Conservation (phyloP, 1,139 yeast genomes). For the Pichia sp. region DNA sequence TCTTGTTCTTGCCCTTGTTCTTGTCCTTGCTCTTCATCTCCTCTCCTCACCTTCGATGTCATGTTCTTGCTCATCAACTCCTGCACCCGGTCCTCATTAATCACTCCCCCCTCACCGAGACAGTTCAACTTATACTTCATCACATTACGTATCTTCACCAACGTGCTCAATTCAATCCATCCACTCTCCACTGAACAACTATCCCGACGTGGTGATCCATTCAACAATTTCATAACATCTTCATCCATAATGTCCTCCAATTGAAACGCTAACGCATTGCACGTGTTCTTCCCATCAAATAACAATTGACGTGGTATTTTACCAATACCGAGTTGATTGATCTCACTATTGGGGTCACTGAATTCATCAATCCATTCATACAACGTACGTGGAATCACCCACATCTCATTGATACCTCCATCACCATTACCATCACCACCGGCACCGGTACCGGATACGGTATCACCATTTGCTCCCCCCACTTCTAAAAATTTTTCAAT, state of each 20-base stretch:
- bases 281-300: slow-evolving; percentile 68
- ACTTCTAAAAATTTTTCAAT: slow-evolving; percentile 29
- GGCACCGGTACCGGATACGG: slow-evolving; percentile 13
- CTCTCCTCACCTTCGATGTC: slow-evolving; percentile 18
- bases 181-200: slow-evolving; percentile 53
- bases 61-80: slow-evolving; percentile 30
- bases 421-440: slow-evolving; percentile 21
- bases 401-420: slow-evolving; percentile 3
- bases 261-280: slow-evolving; percentile 67
- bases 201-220: slow-evolving; percentile 32
- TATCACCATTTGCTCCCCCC: slow-evolving; percentile 12
- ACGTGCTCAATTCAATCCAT: slow-evolving; percentile 63
- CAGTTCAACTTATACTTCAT: slow-evolving; percentile 66
- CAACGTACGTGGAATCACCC: slow-evolving; percentile 23
- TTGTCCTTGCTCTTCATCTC: slow-evolving; percentile 20
- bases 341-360: slow-evolving; percentile 17
- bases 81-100: slow-evolving; percentile 36
- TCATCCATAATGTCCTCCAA: slow-evolving; percentile 75
- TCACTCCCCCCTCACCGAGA: slow-evolving; percentile 38
- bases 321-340: slow-evolving; percentile 19
- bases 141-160: slow-evolving; percentile 59
- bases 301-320: slow-evolving; percentile 44
- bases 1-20: slow-evolving; percentile 10
- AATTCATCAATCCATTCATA: slow-evolving; percentile 24
- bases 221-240: slow-evolving; percentile 46